Conservation (phyloP, 1,284 basidiomycete genomes). For the Apiotrichum porosum region DNA sequence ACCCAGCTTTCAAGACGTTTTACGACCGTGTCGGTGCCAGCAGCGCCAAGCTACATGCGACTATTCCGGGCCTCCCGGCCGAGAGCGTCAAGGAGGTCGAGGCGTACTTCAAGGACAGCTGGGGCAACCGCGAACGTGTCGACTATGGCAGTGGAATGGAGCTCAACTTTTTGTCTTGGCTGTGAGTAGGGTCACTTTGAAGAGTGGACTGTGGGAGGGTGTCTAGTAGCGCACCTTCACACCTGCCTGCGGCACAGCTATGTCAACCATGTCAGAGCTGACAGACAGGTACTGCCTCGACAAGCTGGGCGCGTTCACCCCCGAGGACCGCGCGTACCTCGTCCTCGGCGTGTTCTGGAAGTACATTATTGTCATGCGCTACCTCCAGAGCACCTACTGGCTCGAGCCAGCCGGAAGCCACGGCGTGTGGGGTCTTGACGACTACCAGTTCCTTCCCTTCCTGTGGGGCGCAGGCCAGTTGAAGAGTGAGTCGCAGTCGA, state of each 20-base stretch:
- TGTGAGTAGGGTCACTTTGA: slow-evolving; percentile 57
- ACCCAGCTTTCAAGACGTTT: slow-evolving; percentile 90
- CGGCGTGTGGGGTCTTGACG: slow-evolving; percentile 97
- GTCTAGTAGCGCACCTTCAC: too few relatives aligned
- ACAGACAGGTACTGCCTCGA: slow-evolving; percentile 69
- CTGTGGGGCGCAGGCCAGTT: slow-evolving; percentile 75
- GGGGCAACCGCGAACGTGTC: slow-evolving; percentile 87
- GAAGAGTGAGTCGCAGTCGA: slow-evolving; percentile 57
- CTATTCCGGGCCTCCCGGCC: slow-evolving; percentile 57
- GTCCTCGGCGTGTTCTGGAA: slow-evolving; percentile 89
- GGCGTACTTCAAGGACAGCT: slow-evolving; percentile 77
- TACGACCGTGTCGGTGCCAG: slow-evolving; percentile 76
- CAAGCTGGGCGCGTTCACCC: slow-evolving; percentile 63
- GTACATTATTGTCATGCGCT: slow-evolving; percentile 86
- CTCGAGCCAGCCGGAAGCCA: slow-evolving; percentile 96
- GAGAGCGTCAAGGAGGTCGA: slow-evolving; percentile 64
- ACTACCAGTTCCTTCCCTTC: slow-evolving; percentile 96
- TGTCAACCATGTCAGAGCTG: too few relatives aligned
- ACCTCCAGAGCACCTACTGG: slow-evolving; percentile 92
- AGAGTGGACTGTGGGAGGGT: neutral
- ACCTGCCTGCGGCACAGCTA: too few relatives aligned
- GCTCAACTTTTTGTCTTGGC: slow-evolving; percentile 93
- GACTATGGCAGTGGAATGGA: slow-evolving; percentile 99
- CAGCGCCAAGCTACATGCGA: slow-evolving; percentile 52
- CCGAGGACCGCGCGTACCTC: slow-evolving; percentile 68